phyloP scores from a whole-genome alignment of 805 yeast species.

The Candida wancherniae region DNA sequence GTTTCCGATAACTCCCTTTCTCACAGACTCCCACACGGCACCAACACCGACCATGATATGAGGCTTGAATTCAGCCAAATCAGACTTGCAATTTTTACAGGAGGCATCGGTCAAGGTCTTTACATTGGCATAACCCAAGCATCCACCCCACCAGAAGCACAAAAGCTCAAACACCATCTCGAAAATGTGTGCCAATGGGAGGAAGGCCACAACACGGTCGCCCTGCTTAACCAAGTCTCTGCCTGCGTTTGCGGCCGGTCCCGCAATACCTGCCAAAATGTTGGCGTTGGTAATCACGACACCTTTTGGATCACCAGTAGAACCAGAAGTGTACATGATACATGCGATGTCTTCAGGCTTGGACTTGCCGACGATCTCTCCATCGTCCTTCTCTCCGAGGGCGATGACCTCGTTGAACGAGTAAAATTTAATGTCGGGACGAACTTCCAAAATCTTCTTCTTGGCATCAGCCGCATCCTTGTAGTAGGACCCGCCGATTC shows the following conservation, averaged over 20 bases:
- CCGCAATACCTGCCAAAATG: constrained; percentile 82
- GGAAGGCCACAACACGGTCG: constrained; percentile 80
- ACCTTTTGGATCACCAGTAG: constrained; percentile 84
- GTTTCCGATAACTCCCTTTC: constrained; percentile 84
- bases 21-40: constrained; percentile 94
- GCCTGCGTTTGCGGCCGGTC: constrained; percentile 63
- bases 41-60: constrained; percentile 98
- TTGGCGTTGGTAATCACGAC: constrained; percentile 64
- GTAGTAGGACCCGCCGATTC: constrained; percentile 58
- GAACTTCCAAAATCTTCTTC: constrained; percentile 54
- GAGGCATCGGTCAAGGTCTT: constrained; percentile 84
- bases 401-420: constrained; percentile 61
- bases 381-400: constrained; percentile 54
- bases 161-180: constrained; percentile 85
- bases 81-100: constrained; percentile 81
- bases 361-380: constrained; percentile 40
- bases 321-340: constrained; percentile 86
- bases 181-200: constrained; percentile 95
- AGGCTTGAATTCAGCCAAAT: constrained; percentile 81
- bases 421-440: constrained; percentile 71
- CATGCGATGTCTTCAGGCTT: constrained; percentile 59
- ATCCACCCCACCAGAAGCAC: constrained; percentile 83
- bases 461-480: constrained; percentile 52
- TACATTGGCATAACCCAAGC: constrained; percentile 86
- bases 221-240: constrained; percentile 43